These are phyloP conservation scores for Ganoderma multipileum DNA, from an alignment of 1,284 basidiomycete genomes.

Conservation along the genomic window DNA sequence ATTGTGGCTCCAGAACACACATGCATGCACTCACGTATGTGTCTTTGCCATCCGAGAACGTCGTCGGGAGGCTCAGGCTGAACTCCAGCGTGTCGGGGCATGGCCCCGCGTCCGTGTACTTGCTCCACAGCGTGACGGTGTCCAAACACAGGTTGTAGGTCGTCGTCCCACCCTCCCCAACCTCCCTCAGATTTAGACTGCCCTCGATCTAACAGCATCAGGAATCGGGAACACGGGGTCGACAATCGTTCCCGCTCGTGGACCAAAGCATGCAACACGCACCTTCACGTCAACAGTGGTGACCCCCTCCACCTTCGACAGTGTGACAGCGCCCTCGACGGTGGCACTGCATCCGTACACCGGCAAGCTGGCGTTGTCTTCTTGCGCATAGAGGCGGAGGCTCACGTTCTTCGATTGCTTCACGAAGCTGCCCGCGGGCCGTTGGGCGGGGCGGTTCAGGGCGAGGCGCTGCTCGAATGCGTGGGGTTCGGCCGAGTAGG, in stretches of 20 bases:
- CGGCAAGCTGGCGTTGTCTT: conserved; percentile 55
- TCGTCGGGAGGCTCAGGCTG: conserved; percentile 59
- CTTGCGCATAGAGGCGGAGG: conserved; percentile 60
- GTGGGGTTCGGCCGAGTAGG: conserved; percentile 54
- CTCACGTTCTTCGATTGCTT: conserved; percentile 64
- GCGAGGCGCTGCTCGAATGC: conserved; percentile 59
- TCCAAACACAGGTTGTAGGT: conserved; percentile 59
- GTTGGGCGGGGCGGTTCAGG: conserved; percentile 44
- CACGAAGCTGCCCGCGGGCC: conserved; percentile 58
- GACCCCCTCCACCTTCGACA: conserved; percentile 62
- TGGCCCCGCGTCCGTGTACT: conserved; percentile 46
- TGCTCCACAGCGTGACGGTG: conserved; percentile 62
- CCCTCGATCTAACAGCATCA: conserved; percentile 59
- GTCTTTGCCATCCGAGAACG: conserved; percentile 60
- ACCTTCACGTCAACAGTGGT: conserved; percentile 71
- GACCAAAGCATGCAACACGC: conserved; percentile 20
- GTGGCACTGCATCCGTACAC: conserved; percentile 59
- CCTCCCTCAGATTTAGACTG: conserved; percentile 61
- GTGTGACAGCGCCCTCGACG: conserved; percentile 64
- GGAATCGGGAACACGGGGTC: neutral
- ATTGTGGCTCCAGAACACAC: neutral
- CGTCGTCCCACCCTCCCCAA: conserved; percentile 67
- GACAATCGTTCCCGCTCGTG: neutral
- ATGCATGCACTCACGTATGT: conserved; percentile 57
- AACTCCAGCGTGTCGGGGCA: conserved; percentile 65